Evolutionary conservation across 345 rosid genomes (phyloP), one percentile per base, ranked within the genome.

Genomic region (Iberis pinnata): DNA sequence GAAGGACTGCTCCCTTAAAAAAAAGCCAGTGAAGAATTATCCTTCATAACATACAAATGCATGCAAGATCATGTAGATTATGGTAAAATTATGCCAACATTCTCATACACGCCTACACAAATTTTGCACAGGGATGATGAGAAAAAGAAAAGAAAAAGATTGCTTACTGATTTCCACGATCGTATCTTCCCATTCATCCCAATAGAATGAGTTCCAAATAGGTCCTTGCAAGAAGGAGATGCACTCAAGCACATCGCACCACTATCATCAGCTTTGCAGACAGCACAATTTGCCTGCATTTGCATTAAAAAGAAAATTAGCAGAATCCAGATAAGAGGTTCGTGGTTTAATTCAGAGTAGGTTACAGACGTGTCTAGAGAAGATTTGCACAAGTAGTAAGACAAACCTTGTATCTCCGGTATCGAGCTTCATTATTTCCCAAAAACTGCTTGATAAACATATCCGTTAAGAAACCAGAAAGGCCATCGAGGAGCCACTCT

Each of bases 401-500:
- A 41, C 70, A 58, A 53, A 90, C 98, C 98, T 92, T 92, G 75
- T 76, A 92, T 77, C 98, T 76, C 42, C 95, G 76, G 60, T 83
- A 92, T 7, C 93, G 76, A 35, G 90, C 96, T 76, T 92, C 98
- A 50, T 92, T 92, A 64, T 92, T 88, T 69, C 98, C 98, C 65
- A 92, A 78, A 71, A 81, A 81, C 63, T 78, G 84, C 80, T 92
- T 92, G 70, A 81, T 78, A 59, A 79, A 92, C 70, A 80, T 75
- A 77, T 92, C 98, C 1, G 88, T 83, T 60, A 92, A 72, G 75
- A 82, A 92, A 49, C 89, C 92, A 64, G 98, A 88, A 60, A 92
- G 93, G 39, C 96, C 98, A 66, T 92, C 96, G 72, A 92, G 75
- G 66, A 92, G 80, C 98, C 98, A 92, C 57, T 83, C 98, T 92